Evolutionary conservation across 192 early-diverging fungal genomes (phyloP).

Genomic region (Coemansia sp.): DNA sequence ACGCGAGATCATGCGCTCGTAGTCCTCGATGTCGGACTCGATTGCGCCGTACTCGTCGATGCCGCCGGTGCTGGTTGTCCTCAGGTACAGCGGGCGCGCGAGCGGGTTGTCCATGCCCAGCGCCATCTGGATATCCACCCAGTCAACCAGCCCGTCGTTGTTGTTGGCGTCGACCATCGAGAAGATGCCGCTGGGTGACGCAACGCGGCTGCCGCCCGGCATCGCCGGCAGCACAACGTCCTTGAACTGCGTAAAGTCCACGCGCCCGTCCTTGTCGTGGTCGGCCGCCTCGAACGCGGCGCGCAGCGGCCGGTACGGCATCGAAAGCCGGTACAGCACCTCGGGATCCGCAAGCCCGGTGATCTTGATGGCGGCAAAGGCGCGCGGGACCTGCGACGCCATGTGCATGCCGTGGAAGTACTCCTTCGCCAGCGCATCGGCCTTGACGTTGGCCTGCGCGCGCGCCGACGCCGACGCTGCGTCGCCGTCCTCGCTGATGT

Average conservation of each 20-base stretch:
- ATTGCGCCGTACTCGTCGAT: conserved; percentile 37
- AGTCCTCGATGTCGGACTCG: conserved; percentile 69
- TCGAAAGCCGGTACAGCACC: conserved; percentile 73
- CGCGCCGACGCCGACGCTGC: conserved; percentile 53
- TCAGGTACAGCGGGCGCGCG: conserved; percentile 53
- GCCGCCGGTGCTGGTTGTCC: conserved; percentile 8
- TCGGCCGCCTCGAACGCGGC: conserved; percentile 55
- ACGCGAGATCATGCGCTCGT: conserved; percentile 67
- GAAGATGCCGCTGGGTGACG: conserved; percentile 50
- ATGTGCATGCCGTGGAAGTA: conserved; percentile 74
- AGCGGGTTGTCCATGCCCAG: conserved; percentile 65
- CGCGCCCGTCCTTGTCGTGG: conserved; percentile 56
- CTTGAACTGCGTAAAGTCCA: conserved; percentile 52
- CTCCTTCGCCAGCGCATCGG: conserved; percentile 66
- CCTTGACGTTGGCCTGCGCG: conserved; percentile 60
- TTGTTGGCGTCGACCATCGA: conserved; percentile 50
- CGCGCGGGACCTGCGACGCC: conserved; percentile 62
- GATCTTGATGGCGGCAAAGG: conserved; percentile 86
- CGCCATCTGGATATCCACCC: conserved; percentile 63
- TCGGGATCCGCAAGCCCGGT: conserved; percentile 78
- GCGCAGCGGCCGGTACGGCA: conserved; percentile 32
- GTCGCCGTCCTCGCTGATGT: conserved; percentile 60
- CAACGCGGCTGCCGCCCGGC: conserved; percentile 31
- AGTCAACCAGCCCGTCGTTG: conserved; percentile 61
- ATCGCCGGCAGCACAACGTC: conserved; percentile 38